Conservation (phyloP, 2,329 filamentous ascomycete species). For the Septoria linicola region DNA sequence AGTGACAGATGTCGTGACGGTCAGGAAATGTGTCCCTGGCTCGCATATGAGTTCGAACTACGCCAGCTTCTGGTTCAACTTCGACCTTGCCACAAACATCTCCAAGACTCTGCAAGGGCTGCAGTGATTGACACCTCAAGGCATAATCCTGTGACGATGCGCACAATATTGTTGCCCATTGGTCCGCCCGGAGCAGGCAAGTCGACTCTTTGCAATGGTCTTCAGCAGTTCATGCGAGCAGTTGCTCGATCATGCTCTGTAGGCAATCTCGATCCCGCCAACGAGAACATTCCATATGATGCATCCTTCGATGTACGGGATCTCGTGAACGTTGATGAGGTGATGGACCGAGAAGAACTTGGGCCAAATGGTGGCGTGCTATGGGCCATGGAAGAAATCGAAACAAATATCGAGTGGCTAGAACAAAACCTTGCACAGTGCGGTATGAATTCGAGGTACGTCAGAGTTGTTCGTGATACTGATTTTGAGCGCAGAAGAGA, state of each 20-base stretch:
- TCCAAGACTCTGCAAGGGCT: not conserved
- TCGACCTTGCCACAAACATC: too few species aligned
- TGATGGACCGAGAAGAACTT: slow-evolving; percentile 87
- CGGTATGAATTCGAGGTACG: slow-evolving; percentile 21
- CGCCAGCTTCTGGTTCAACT: too few species aligned
- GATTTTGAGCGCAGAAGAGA: slow-evolving; percentile 62
- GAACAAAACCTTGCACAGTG: slow-evolving; percentile 71
- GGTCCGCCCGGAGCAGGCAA: slow-evolving; percentile 96
- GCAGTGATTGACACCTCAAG: too few species aligned
- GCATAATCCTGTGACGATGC: slow-evolving; percentile 11
- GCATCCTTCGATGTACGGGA: slow-evolving; percentile 88
- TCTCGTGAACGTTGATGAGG: slow-evolving; percentile 85
- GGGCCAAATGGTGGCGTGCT: slow-evolving; percentile 91
- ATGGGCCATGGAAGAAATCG: slow-evolving; percentile 92
- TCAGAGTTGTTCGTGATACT: not conserved
- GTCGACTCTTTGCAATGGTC: slow-evolving; percentile 97
- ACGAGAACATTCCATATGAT: slow-evolving; percentile 86
- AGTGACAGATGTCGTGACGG: not conserved
- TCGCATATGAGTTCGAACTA: not conserved
- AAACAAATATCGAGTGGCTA: slow-evolving; percentile 91
- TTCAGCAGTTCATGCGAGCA: slow-evolving; percentile 96
- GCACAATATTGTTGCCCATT: slow-evolving; percentile 35
- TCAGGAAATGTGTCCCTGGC: too few species aligned
- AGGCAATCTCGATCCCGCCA: slow-evolving; percentile 95
- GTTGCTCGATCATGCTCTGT: slow-evolving; percentile 93